These are phyloP conservation scores for Cyberlindnera sargentensis DNA, from an alignment of 805 yeast genomes.

Conservation along the genomic window DNA sequence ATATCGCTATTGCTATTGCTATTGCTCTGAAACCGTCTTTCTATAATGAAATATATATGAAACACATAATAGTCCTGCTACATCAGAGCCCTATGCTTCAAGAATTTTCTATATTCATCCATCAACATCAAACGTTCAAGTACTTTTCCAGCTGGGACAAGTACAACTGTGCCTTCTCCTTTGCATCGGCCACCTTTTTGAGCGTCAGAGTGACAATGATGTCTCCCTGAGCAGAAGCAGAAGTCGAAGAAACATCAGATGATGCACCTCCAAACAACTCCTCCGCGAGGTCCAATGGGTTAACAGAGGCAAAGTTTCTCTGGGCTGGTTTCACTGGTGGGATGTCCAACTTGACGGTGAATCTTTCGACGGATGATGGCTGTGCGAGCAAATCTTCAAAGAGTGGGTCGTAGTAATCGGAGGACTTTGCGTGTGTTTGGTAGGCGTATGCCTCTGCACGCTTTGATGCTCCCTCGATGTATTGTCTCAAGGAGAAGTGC, in stretches of 20 bases:
- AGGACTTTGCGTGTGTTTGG: constrained; percentile 28
- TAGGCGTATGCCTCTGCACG: constrained; percentile 40
- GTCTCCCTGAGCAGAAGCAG: constrained; percentile 19
- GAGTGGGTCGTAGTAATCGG: constrained; percentile 49
- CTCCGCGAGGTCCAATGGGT: constrained; percentile 21
- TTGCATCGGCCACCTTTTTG: constrained; percentile 37
- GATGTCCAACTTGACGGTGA: constrained; percentile 28
- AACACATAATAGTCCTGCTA: not conserved
- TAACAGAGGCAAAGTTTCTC: constrained; percentile 8
- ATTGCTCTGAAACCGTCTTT: not conserved
- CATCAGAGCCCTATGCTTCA: not conserved
- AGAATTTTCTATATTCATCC: not conserved
- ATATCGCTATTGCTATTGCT: no score
- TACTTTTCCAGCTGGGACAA: constrained; percentile 15
- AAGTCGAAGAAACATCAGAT: constrained; percentile 4
- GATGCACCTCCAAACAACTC: constrained; percentile 18
- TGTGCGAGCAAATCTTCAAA: constrained; percentile 55
- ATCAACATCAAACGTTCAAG: not conserved
- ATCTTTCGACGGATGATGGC: constrained; percentile 35
- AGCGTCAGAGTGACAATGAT: constrained; percentile 30
- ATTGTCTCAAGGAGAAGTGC: constrained; percentile 18
- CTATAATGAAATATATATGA: not conserved
- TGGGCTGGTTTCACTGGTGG: constrained; percentile 14
- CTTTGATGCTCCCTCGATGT: constrained; percentile 38
- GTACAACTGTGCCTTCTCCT: constrained; percentile 34